phyloP scores from a whole-genome alignment of 441 rosid species.

The Sinapis alba region DNA sequence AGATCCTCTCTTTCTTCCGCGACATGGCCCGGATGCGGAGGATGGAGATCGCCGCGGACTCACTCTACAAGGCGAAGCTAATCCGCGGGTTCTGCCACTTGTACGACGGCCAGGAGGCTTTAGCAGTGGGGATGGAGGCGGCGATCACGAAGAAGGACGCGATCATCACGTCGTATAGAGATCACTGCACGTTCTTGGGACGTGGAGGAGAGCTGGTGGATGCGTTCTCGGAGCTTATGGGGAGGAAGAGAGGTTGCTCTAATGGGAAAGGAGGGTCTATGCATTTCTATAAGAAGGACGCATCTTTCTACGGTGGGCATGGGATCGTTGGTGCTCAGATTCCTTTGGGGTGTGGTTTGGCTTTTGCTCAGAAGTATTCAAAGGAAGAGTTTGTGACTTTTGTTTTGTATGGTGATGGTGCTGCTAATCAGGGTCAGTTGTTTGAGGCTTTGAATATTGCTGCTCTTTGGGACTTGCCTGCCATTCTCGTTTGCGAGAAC shows the following conservation, averaged over 20 bases:
- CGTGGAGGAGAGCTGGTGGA: conserved; percentile 87
- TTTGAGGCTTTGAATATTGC: conserved; percentile 94
- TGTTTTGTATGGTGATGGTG: conserved; percentile 90
- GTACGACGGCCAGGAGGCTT: conserved; percentile 96
- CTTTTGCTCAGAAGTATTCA: conserved; percentile 88
- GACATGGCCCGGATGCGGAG: conserved; percentile 88
- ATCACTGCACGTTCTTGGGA: conserved; percentile 83
- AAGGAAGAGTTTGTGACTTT: conserved; percentile 91
- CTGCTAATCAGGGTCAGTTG: conserved; percentile 98
- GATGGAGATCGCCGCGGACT: conserved; percentile 96
- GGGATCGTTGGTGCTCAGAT: conserved; percentile 99
- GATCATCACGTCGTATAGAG: conserved; percentile 89
- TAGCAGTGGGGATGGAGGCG: conserved; percentile 95
- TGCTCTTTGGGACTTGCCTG: conserved; percentile 96
- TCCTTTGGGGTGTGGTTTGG: conserved; percentile 93
- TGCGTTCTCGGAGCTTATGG: conserved; percentile 90
- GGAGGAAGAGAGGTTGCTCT: conserved; percentile 85
- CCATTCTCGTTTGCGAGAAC: conserved; percentile 93
- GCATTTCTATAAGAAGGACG: conserved; percentile 95
- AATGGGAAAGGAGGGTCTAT: conserved; percentile 96
- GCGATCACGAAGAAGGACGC: conserved; percentile 78
- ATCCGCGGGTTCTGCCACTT: conserved; percentile 96
- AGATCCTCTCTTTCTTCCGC: conserved; percentile 79
- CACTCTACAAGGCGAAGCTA: conserved; percentile 94
- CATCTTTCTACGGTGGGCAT: conserved; percentile 88